Evolutionary conservation across 2,329 filamentous ascomycete genomes (phyloP), one percentile per base, ranked within the genome.

Genomic region (Colletotrichum lini): DNA sequence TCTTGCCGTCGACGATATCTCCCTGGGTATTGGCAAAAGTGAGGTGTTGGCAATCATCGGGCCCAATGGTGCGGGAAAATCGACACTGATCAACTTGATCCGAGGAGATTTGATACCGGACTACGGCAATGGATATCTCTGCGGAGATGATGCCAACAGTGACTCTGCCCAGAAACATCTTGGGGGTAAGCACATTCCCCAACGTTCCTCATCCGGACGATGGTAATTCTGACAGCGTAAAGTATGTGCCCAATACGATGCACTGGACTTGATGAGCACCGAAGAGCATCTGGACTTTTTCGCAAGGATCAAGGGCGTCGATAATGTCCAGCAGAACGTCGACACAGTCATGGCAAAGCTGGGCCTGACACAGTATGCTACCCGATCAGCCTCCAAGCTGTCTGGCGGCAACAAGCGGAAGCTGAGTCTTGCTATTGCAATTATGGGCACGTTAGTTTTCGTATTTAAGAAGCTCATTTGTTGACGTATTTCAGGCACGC

Each of bases 391-490:
- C 0, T 85, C 86, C 38, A 90, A 90, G 67, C 86, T 95, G 0
- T 94, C 91, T 0, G 93, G 93, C 1, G 93, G 93, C 16, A 95
- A 95, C 80, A 93, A 93, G 81, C 86, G 93, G 18, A 95, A 95
- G 78, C 81, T 95, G 2, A 91, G 88, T 3, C 84, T 95, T 0
- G 93, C 89, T 0, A 94, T 95, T 60, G 93, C 93, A 0, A 81
- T 96, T 0, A 92, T 94, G 77, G 93, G 93, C 16, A 93, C 0
- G 92, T 94, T 0, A 85, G 10, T 10, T 13, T 16, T 56, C 38
- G 8, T 6, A 8, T 15, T 7, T 10, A 8, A 3, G 8, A 23
- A 53, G 1, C 12, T 18, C 21, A 15, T 18, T 16, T 53, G 38
- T 21, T 63, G 15, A 49, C 26, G 21, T 21, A 16, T 18, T 21